These are phyloP conservation scores for Polyporus arcularius DNA, from an alignment of 768 basidiomycete species.

Conservation along the genomic window DNA sequence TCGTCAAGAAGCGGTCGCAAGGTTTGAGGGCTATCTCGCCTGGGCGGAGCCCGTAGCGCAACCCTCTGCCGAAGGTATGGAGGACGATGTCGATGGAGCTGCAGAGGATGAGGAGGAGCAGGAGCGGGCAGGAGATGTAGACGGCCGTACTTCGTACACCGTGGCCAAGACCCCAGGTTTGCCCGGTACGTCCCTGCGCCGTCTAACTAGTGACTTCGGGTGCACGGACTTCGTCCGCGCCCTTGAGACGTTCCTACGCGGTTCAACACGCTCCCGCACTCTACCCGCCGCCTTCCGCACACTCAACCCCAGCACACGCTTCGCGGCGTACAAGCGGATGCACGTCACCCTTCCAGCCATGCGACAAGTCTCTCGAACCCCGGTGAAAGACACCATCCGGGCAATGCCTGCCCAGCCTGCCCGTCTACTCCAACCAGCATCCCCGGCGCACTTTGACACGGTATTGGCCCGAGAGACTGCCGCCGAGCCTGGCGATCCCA, in stretches of 20 bases:
- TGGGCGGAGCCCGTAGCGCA: conserved; percentile 18
- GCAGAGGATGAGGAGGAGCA: background rate
- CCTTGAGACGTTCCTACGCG: background rate
- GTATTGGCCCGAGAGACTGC: background rate
- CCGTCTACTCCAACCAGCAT: background rate
- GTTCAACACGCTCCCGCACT: background rate
- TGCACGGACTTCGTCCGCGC: background rate
- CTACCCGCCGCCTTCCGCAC: background rate
- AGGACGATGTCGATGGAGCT: background rate
- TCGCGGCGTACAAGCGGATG: background rate
- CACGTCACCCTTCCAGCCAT: background rate
- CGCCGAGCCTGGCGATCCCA: background rate
- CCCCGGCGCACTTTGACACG: conserved; percentile 1
- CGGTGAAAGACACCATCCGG: background rate
- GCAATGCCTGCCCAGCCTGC: background rate
- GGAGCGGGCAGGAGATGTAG: too few species aligned
- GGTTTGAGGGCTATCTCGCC: conserved; percentile 29
- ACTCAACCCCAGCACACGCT: background rate
- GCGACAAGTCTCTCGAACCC: background rate
- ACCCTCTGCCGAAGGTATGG: background rate
- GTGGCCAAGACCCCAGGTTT: background rate
- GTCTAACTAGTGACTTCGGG: background rate
- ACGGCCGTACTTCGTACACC: background rate
- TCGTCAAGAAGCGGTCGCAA: conserved; percentile 29
- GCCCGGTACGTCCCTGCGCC: background rate